Percentiles rank a stretch among this genome's conserved stretches.
These are phyloP conservation scores for Psilocybe cyanescens DNA, from an alignment of 768 basidiomycete genomes.

Conservation along the genomic window DNA sequence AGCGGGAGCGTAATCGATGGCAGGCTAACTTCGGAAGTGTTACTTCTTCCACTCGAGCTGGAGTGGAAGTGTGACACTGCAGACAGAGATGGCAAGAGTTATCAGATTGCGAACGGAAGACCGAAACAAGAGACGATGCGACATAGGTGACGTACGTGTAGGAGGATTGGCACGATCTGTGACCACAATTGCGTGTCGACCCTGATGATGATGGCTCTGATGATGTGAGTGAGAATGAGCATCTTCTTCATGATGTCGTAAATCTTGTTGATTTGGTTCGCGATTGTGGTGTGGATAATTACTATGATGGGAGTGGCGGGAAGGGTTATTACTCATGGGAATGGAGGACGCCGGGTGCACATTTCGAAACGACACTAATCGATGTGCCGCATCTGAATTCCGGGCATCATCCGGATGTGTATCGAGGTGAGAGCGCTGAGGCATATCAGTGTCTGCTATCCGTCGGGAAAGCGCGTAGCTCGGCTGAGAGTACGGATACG, in stretches of 20 bases:
- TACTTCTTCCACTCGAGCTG: neutral
- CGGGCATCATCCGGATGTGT: neutral
- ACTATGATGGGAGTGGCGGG: slow-evolving; percentile 1
- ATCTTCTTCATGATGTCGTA: neutral
- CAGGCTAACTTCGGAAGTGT: neutral
- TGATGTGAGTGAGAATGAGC: neutral
- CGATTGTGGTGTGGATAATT: neutral
- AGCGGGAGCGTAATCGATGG: neutral
- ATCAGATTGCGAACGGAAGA: neutral
- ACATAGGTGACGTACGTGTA: neutral
- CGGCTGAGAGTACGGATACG: neutral
- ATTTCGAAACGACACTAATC: neutral
- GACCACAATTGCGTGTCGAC: neutral
- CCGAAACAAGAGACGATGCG: neutral
- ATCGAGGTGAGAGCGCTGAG: neutral
- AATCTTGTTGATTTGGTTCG: neutral
- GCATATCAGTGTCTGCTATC: neutral
- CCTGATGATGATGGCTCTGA: neutral
- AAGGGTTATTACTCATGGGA: slow-evolving; percentile 39
- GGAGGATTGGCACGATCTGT: neutral
- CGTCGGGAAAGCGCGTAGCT: neutral
- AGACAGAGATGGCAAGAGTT: neutral
- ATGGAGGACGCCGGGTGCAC: slow-evolving; percentile 33
- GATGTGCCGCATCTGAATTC: neutral
- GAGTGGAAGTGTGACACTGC: neutral